Evolutionary conservation across 176 grass and related monocot species (phyloP), one percentile per base, ranked within the genome.

Genomic region (Cenchrus americanus): DNA sequence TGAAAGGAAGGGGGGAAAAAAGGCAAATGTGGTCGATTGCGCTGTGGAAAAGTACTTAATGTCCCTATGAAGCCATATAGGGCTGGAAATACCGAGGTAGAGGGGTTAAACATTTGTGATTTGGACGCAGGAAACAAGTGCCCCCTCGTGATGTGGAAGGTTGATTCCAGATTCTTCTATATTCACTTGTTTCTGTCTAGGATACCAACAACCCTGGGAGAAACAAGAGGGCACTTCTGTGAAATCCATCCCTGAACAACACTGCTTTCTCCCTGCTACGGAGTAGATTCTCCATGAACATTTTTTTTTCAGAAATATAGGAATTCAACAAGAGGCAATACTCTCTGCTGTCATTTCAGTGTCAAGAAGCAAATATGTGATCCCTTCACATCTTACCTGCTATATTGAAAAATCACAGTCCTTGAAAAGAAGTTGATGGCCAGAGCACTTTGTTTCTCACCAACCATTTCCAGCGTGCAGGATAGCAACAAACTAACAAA

Each of bases 401-500:
- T 42, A 19, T 73, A 5, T 19, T 48, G 26, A 32, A 22, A 55
- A 58, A 76, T 59, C 32, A 10, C 53, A 41, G 32, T 59, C 73
- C 59, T 86, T 43, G 1, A 27, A 58, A 58, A 58, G 48, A 42
- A 24, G 34, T 80, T 66, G 48, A 73, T 24, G 72, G 34, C 30
- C 60, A 14, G 17, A 30, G 27, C 27, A 30, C 27, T 61, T 87
- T 69, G 40, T 68, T 70, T 23, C 71, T 26, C 80, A 87, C 84
- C 84, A 75, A 80, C 80, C 17, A 21, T 76, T 86, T 61, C 80
- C 66, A 50, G 70, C 49, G 23, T 83, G 84, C 80, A 80, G 74
- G 69, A 83, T 54, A 79, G 80, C 74, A 79, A 83, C 84, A 80
- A 83, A 51, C 30, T 72, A 69, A 79, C 84, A 79, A 83, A 30